A percentile compares a stretch with the other conserved stretches of the same genome.
phyloP scores from a whole-genome alignment of 257 asterid species.

The Petrea volubilis region DNA sequence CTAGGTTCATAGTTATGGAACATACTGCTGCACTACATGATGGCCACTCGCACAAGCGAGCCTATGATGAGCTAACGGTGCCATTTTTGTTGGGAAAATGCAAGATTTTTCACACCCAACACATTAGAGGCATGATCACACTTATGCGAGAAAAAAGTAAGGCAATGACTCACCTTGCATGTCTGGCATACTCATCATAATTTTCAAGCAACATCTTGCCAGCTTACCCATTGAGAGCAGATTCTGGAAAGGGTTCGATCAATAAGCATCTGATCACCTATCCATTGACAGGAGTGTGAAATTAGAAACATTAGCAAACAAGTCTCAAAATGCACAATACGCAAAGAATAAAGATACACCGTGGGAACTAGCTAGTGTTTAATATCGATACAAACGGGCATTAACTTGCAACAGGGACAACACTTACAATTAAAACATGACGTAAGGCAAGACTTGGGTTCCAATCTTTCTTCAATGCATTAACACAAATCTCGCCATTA shows the following conservation, averaged over 20 bases:
- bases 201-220: slow-evolving; percentile 94
- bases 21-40: no score
- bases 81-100: not conserved
- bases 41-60: no score
- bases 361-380: not conserved
- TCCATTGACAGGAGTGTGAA: not conserved
- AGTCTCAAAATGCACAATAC: slow-evolving; percentile 16
- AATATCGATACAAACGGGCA: slow-evolving; percentile 64
- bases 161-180: slow-evolving; percentile 62
- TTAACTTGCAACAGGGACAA: not conserved
- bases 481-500: slow-evolving; percentile 92
- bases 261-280: slow-evolving; percentile 95
- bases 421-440: slow-evolving; percentile 79
- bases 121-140: not conserved
- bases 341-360: slow-evolving; percentile 17
- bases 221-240: slow-evolving; percentile 94
- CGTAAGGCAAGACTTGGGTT: slow-evolving; percentile 87
- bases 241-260: slow-evolving; percentile 98
- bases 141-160: not conserved
- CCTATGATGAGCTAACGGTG: not conserved
- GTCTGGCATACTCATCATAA: slow-evolving; percentile 88
- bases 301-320: slow-evolving; percentile 4
- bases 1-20: no score
- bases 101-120: not conserved
- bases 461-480: slow-evolving; percentile 97